Conservation (phyloP, 768 basidiomycete species). For the Xerocomellus chrysenteron region DNA sequence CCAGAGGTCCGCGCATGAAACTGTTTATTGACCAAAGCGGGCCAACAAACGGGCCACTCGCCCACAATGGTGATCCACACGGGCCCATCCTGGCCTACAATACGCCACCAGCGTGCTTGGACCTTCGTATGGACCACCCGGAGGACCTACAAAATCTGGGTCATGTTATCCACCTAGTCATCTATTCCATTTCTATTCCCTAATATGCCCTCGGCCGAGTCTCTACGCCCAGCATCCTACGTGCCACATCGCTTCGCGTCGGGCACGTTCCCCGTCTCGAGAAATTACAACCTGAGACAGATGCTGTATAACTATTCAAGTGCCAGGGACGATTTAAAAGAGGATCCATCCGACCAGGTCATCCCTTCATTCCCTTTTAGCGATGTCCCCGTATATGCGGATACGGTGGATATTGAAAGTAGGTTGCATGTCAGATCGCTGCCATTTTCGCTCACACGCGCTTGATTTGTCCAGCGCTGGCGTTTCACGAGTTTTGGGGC, state of each 20-base stretch:
- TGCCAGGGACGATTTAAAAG: background rate
- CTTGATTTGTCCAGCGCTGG: constrained; percentile 25
- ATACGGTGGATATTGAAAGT: constrained; percentile 47
- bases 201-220: constrained; percentile 8
- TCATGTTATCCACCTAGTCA: background rate
- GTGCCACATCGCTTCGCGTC: constrained; percentile 21
- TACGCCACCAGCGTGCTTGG: constrained; percentile 4
- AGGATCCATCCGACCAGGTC: constrained; percentile 25
- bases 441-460: background rate
- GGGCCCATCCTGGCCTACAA: background rate
- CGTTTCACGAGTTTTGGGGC: constrained; percentile 34
- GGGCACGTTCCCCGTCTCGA: constrained; percentile 30
- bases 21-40: background rate
- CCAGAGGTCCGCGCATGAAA: constrained; percentile 5
- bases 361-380: constrained; percentile 34
- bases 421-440: constrained; percentile 15
- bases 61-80: background rate
- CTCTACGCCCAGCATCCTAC: constrained; percentile 9
- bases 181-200: background rate
- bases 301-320: constrained; percentile 26
- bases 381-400: constrained; percentile 31
- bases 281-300: constrained; percentile 25
- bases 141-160: constrained; percentile 14
- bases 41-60: constrained; percentile 1
- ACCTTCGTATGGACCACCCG: constrained; percentile 7